Evolutionary conservation across 179 eudicot species (phyloP).

Genomic region (Silene coronaria): DNA sequence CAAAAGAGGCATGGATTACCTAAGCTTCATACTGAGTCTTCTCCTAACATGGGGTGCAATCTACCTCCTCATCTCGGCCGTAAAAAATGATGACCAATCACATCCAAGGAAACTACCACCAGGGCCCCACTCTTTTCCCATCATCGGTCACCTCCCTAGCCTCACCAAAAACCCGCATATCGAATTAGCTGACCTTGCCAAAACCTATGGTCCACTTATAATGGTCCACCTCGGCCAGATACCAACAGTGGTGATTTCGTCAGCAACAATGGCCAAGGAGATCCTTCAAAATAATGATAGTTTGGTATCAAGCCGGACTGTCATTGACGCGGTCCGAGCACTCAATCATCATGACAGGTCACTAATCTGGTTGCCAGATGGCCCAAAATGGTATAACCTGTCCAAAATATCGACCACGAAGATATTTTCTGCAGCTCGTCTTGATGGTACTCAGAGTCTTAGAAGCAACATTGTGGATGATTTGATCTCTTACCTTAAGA

Average conservation of each 20-base stretch:
- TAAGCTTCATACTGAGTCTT: constrained; percentile 19
- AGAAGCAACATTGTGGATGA: constrained; percentile 20
- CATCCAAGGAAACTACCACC: constrained; percentile 19
- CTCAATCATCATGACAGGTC: constrained; percentile 21
- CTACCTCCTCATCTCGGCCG: constrained; percentile 15
- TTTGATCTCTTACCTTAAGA: constrained; percentile 15
- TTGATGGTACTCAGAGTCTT: constrained; percentile 16
- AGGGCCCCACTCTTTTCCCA: constrained; percentile 25
- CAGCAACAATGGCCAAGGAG: constrained; percentile 21
- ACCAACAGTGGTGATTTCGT: constrained; percentile 24
- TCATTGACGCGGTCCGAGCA: constrained; percentile 21
- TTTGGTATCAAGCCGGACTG: constrained; percentile 5
- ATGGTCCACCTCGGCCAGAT: constrained; percentile 16
- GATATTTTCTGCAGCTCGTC: constrained; percentile 22
- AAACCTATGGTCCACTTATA: constrained; percentile 24
- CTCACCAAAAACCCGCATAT: constrained; percentile 22
- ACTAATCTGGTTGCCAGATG: constrained; percentile 17
- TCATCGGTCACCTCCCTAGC: constrained; percentile 28
- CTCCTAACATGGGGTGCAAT: constrained; percentile 20
- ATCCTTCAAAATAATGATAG: constrained; percentile 24
- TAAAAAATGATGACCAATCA: neutral
- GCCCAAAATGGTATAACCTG: constrained; percentile 20
- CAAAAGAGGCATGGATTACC: constrained; percentile 24
- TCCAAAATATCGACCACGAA: constrained; percentile 23
- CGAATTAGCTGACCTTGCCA: constrained; percentile 24